Evolutionary conservation across 169 alveolate species (phyloP), one percentile per base, ranked within the genome.

Genomic region (Amoebophrya sp.): DNA sequence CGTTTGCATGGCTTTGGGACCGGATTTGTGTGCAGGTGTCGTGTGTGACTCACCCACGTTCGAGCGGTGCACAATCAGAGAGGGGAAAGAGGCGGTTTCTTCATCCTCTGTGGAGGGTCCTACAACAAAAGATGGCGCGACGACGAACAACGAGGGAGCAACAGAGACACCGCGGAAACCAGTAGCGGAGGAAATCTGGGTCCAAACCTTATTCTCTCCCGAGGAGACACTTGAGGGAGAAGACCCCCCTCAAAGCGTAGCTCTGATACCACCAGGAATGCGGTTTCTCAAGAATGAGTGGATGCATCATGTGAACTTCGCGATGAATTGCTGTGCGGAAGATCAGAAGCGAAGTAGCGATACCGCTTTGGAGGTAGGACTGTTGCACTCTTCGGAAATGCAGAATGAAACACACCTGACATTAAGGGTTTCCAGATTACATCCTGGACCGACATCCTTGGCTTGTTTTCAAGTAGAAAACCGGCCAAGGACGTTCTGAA

Each of bases 361-460:
- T 36, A 65, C 36, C 2, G 83, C 83, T 29, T 1, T 26, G 83
- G 83, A 65, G 33, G 33, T 65, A 10, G 83, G 83, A 36, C 83
- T 29, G 33, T 26, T 65, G 36, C 83, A 65, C 2, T 6, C 83
- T 26, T 6, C 33, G 36, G 33, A 18, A 1, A 26, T 26, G 33
- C 83, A 65, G 83, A 65, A 65, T 36, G 83, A 65, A 26, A 65
- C 83, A 10, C 83, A 65, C 83, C 83, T 65, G 36, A 65, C 76
- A n/a, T n/a, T n/a, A n/a, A n/a, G n/a, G n/a, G n/a, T n/a, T n/a
- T n/a, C n/a, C n/a, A n/a, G n/a, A n/a, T n/a, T n/a, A n/a, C n/a
- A n/a, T n/a, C n/a, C n/a, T n/a, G n/a, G n/a, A n/a, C n/a, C n/a
- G n/a, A n/a, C n/a, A n/a, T n/a, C n/a, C n/a, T n/a, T n/a, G n/a